These are phyloP conservation scores for Lodderomyces theae DNA, from an alignment of 1,139 yeast genomes.

Conservation along the genomic window DNA sequence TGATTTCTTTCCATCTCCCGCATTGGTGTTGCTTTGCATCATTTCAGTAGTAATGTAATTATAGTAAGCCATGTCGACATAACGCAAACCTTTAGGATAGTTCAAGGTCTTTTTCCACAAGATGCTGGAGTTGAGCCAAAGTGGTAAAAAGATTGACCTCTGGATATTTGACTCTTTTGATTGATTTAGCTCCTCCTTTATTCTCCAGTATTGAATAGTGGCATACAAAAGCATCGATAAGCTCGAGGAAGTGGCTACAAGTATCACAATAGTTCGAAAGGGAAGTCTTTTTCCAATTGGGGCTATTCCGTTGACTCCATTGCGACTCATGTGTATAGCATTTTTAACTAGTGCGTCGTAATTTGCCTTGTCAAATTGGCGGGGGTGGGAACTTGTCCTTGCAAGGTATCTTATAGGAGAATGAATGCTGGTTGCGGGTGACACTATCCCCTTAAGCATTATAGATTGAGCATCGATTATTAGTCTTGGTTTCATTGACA, in stretches of 20 bases:
- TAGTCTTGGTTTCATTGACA: background rate
- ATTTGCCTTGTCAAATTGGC: slow-evolving; percentile 1
- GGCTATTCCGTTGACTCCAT: background rate
- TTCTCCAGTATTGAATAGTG: slow-evolving; percentile 20
- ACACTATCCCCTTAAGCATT: background rate
- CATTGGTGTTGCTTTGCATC: slow-evolving; percentile 9
- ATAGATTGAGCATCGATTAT: background rate
- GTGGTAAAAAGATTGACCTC: slow-evolving; percentile 26
- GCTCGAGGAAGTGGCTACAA: slow-evolving; percentile 24
- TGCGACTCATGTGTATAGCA: slow-evolving; percentile 5
- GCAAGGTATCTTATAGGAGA: background rate
- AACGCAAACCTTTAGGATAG: slow-evolving; percentile 26
- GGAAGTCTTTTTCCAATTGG: slow-evolving; percentile 14
- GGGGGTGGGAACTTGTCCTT: background rate
- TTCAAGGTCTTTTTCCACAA: slow-evolving; percentile 19
- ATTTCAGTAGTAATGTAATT: slow-evolving; percentile 18
- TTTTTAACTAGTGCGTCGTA: slow-evolving; percentile 8
- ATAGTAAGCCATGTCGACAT: slow-evolving; percentile 25
- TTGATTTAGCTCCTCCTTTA: slow-evolving; percentile 14
- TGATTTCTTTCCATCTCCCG: background rate
- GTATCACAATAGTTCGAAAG: slow-evolving; percentile 21
- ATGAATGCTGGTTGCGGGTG: background rate
- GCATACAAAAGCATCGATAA: slow-evolving; percentile 27
- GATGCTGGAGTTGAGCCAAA: slow-evolving; percentile 32
- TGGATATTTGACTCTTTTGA: slow-evolving; percentile 6